Conservation (phyloP, 495 filamentous ascomycete species). For the Peziza echinospora region DNA sequence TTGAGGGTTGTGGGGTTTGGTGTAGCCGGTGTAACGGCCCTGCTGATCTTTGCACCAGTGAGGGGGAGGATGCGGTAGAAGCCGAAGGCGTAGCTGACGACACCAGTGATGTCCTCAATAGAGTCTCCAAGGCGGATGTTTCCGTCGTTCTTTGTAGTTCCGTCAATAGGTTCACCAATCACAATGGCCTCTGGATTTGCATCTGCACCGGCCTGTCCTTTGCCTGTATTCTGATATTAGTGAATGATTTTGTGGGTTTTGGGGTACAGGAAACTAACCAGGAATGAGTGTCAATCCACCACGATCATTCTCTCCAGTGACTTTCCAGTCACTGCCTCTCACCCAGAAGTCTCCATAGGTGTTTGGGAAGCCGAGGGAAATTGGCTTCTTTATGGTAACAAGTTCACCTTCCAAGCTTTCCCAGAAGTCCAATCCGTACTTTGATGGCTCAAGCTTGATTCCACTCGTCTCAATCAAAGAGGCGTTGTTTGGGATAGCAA, state of each 20-base stretch:
- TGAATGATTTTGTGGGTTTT: conserved; percentile 4
- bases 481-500: conserved; percentile 31
- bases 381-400: conserved; percentile 29
- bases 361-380: conserved; percentile 29
- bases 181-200: conserved; percentile 41
- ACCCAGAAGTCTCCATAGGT: conserved; percentile 42
- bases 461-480: conserved; percentile 31
- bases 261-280: not conserved
- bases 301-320: conserved; percentile 30
- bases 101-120: conserved; percentile 34
- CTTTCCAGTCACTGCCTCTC: conserved; percentile 29
- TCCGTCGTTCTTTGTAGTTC: conserved; percentile 29
- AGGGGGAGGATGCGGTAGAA: conserved; percentile 38
- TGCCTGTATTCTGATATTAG: not conserved
- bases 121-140: conserved; percentile 33
- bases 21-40: conserved; percentile 18
- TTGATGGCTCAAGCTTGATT: conserved; percentile 28
- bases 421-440: conserved; percentile 44
- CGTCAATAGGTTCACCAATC: conserved; percentile 36
- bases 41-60: conserved; percentile 26
- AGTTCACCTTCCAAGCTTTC: conserved; percentile 37
- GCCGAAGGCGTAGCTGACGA: conserved; percentile 34
- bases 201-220: conserved; percentile 19
- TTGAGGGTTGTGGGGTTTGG: conserved; percentile 25
- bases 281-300: conserved; percentile 34